These are phyloP conservation scores for Fusarium begoniae DNA, from an alignment of 2,329 filamentous ascomycete genomes.

Conservation along the genomic window DNA sequence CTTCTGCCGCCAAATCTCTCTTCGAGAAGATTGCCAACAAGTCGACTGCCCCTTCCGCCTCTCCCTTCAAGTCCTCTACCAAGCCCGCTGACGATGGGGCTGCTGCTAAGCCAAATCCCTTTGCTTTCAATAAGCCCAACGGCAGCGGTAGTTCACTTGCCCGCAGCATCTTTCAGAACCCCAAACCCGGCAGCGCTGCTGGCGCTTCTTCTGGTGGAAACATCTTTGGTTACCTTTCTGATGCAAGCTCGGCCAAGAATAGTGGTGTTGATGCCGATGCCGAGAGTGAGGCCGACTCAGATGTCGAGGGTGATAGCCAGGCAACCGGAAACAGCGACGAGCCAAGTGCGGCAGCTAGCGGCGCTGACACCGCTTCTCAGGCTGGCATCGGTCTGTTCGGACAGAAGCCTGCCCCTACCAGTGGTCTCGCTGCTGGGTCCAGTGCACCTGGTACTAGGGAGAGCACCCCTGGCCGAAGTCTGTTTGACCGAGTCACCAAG, in stretches of 20 bases:
- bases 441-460: conserved; percentile 55
- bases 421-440: conserved; percentile 42
- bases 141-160: conserved; percentile 47
- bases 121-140: conserved; percentile 49
- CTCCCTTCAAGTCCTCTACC: conserved; percentile 46
- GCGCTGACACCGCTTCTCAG: conserved; percentile 52
- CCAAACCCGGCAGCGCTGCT: conserved; percentile 46
- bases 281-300: conserved; percentile 57
- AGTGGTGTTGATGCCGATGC: conserved; percentile 60
- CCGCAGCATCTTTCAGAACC: conserved; percentile 55
- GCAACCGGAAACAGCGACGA: conserved; percentile 56
- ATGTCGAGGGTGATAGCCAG: conserved; percentile 53
- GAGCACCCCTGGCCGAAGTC: conserved; percentile 57
- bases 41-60: conserved; percentile 47
- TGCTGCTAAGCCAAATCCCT: conserved; percentile 46
- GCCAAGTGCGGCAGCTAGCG: conserved; percentile 54
- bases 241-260: conserved; percentile 63
- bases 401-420: conserved; percentile 45
- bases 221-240: conserved; percentile 69
- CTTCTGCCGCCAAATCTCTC: conserved; percentile 64
- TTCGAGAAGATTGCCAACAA: conserved; percentile 68
- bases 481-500: conserved; percentile 66
- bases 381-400: conserved; percentile 39
- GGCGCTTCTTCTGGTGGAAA: conserved; percentile 51
- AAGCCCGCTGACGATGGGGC: conserved; percentile 42